Percentiles rank a stretch among this genome's conserved stretches.
Conservation (phyloP, 2,329 filamentous ascomycete genomes). For the Aspergillus spinulosporus region DNA sequence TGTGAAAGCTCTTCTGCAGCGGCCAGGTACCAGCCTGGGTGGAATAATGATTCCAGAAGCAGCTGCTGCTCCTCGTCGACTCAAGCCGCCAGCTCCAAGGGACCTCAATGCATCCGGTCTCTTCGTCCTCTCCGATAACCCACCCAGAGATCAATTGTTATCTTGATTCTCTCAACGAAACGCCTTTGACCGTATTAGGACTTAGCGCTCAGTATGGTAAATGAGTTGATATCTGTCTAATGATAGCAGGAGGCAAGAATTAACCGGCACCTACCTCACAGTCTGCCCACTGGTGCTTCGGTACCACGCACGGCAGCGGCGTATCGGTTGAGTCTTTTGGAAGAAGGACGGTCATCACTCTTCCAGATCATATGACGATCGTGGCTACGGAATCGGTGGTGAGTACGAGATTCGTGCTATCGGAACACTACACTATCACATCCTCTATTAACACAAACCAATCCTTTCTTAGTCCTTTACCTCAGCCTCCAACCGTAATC, state of each 20-base stretch:
- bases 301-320: neutral
- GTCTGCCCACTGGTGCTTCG: conserved; percentile 2
- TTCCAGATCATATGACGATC: neutral
- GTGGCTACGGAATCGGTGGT: neutral
- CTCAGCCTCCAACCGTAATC: neutral
- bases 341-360: neutral
- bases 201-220: neutral
- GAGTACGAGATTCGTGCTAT: neutral
- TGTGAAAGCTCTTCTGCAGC: no score
- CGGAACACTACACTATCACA: neutral
- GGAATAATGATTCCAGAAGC: neutral
- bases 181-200: neutral
- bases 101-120: neutral
- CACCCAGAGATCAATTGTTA: neutral
- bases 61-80: neutral
- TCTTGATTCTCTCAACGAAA: neutral
- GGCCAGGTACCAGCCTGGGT: neutral
- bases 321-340: neutral
- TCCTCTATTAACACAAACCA: neutral
- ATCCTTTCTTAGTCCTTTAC: neutral
- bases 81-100: neutral
- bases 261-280: neutral
- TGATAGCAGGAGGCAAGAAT: neutral
- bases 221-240: neutral
- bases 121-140: neutral